Base-by-base conservation (phyloP, 1,284 basidiomycete species). In the Sphagnurus paluster region DNA sequence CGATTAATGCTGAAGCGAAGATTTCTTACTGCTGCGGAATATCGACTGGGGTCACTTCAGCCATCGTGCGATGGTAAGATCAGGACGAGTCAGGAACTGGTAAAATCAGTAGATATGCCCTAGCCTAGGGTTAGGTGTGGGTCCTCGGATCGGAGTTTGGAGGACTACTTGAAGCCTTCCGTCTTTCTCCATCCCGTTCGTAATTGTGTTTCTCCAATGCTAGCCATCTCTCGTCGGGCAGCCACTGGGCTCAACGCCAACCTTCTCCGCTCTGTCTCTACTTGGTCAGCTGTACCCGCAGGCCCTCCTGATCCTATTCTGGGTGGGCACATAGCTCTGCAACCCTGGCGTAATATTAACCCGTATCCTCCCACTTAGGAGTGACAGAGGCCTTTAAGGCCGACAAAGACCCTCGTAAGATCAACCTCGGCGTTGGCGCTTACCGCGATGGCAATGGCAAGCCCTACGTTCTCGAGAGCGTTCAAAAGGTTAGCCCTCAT, bases 301-400 rank as follows among this genome's bases (percentile, higher is more conserved):
- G 93, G 94, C 38, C 93, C 93, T 56, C 93, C 94, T 26, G 93
- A 97, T 68, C 82, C 93, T 42, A 97, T 97, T 74, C 86, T 97
- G 45, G 93, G 93, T 92, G 56, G 46, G 78, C 52, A 42, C 42
- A 44, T 36, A 36, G 26, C 39, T 29, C 30, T 44, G 38, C 44
- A 30, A 6, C 17, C 37, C 38, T 40, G 26, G 26, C 33, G 24
- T 20, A 3, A n/a, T 13, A 33, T 30, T 40, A 9, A 38, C 36
- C 13, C 44, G 30, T 36, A 26, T 21, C 23, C 43, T 49, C 30
- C 45, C n/a, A n/a, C n/a, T 35, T 34, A 80, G 91, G 92, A 57
- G 84, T 97, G 49, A 87, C 89, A 32, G 94, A 97, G 70, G 93
- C 94, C 20, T 97, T 94, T 81, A 98, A 96, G 76, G 88, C 90